Conservation (phyloP, 306 rosid species). For the Phaseolus lunatus region DNA sequence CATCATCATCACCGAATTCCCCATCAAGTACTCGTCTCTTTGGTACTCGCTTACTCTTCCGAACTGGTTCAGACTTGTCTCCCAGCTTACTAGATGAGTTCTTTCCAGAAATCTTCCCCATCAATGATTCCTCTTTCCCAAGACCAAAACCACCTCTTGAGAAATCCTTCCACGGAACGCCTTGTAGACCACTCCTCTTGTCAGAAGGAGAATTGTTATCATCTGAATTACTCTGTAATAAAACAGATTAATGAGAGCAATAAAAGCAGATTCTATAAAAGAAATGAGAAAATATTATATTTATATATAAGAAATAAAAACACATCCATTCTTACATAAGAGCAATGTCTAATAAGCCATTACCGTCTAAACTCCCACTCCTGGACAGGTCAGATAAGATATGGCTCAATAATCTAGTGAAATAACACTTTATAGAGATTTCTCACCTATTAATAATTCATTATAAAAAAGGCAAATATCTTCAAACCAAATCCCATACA, state of each 20-base stretch:
- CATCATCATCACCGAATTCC: constrained; percentile 74
- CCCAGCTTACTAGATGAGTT: constrained; percentile 60
- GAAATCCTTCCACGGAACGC: constrained; percentile 95
- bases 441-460: constrained; percentile 14
- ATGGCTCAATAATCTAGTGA: constrained; percentile 21
- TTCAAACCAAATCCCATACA: not conserved
- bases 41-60: constrained; percentile 86
- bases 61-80: constrained; percentile 70
- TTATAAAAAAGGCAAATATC: constrained; percentile 25
- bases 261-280: constrained; percentile 40
- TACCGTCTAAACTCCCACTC: not conserved
- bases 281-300: constrained; percentile 31
- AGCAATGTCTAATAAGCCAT: constrained; percentile 25
- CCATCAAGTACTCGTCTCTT: constrained; percentile 78
- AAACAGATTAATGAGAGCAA: constrained; percentile 38
- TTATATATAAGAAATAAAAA: constrained; percentile 46
- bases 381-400: constrained; percentile 23
- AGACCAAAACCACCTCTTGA: constrained; percentile 72
- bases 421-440: constrained; percentile 4
- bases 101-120: constrained; percentile 68
- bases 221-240: constrained; percentile 68
- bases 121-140: constrained; percentile 65
- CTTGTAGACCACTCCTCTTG: constrained; percentile 72
- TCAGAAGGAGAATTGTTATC: constrained; percentile 65
- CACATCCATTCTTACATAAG: constrained; percentile 45